Evolutionary conservation across 805 yeast genomes (phyloP).

Genomic region (Cyberlindnera galapagoensis): DNA sequence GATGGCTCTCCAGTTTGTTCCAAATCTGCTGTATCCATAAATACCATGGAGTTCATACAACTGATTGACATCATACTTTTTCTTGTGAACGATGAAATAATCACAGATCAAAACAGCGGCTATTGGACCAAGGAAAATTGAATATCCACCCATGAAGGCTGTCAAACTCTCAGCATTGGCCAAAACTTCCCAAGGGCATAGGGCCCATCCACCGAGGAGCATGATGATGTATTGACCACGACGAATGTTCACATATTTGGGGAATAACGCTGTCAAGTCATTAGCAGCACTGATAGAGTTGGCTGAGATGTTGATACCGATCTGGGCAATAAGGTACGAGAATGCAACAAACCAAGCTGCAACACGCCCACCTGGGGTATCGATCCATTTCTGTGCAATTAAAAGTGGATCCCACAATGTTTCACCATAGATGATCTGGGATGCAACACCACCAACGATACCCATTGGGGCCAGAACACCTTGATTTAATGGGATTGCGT

Average conservation of each 20-base stretch:
- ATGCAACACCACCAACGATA: conserved; percentile 12
- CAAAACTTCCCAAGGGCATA: conserved; percentile 14
- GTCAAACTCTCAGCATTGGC: conserved; percentile 12
- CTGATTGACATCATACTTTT: conserved; percentile 5
- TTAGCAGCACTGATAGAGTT: conserved; percentile 65
- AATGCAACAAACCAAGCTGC: conserved; percentile 70
- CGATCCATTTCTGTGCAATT: conserved; percentile 13
- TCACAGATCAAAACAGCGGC: conserved; percentile 14
- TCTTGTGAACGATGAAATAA: conserved; percentile 11
- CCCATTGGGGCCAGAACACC: conserved; percentile 14
- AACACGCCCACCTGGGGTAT: conserved; percentile 49
- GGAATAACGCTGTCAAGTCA: conserved; percentile 58
- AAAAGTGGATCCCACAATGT: conserved; percentile 17
- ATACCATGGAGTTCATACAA: conserved; percentile 9
- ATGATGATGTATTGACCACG: conserved; percentile 40
- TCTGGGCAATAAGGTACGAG: conserved; percentile 66
- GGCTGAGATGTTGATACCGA: conserved; percentile 70
- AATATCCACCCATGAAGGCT: conserved; percentile 14
- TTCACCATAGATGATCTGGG: conserved; percentile 14
- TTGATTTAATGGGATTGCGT: conserved; percentile 12
- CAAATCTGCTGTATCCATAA: conserved; percentile 9
- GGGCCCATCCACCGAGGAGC: conserved; percentile 14
- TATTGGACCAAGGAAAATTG: conserved; percentile 14
- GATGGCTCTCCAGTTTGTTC: conserved; percentile 12
- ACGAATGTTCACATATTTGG: conserved; percentile 60